Evolutionary conservation across 164 flowering plant genomes (phyloP), one percentile per base, ranked within the genome.

Genomic region (Vitis labrusca): DNA sequence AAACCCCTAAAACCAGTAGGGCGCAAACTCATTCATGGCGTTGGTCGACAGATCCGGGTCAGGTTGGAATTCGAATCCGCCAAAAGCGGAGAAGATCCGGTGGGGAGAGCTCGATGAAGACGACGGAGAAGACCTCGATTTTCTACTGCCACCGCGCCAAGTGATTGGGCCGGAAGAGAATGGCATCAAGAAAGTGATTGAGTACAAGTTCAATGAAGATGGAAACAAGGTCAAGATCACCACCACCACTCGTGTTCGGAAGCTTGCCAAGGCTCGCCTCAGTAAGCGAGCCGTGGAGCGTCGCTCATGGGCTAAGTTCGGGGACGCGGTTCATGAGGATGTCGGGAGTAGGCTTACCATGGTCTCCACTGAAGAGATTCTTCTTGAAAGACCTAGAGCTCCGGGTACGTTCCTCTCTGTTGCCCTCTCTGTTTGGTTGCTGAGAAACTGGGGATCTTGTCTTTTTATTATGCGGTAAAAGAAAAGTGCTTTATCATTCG

Each of bases 331-430:
- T 2, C 84, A 75, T 11, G 94, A 88, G 70, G 96, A 91, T 47
- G 87, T 82, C 10, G 88, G 90, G 10, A 69, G 71, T 19, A 64
- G 89, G 10, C 90, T 91, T 16, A 89, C 98, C 63, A 87, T 93
- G 92, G 93, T 89, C 47, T 89, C 97, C 65, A 91, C 94, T 4
- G 98, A 93, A 54, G 97, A 93, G 77, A 90, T 93, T 72, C 17
- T 87, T n/a, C 77, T 93, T 8, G 98, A 90, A 63, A 79, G 90
- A 3, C 98, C 98, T 48, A 75, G 90, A 32, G 84, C 98, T 59
- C 94, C 86, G 32, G 97, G 98, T 92, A 50, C 48, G 73, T n/a
- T 27, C 17, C 29, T 50, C 16, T 61, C 30, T 70, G 8, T 70
- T 23, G 27, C 27, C 27, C 27, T 71, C 3, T 65, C 12, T 71